These are phyloP conservation scores for Acaromyces ingoldii DNA, from an alignment of 1,284 basidiomycete genomes.

Conservation along the genomic window DNA sequence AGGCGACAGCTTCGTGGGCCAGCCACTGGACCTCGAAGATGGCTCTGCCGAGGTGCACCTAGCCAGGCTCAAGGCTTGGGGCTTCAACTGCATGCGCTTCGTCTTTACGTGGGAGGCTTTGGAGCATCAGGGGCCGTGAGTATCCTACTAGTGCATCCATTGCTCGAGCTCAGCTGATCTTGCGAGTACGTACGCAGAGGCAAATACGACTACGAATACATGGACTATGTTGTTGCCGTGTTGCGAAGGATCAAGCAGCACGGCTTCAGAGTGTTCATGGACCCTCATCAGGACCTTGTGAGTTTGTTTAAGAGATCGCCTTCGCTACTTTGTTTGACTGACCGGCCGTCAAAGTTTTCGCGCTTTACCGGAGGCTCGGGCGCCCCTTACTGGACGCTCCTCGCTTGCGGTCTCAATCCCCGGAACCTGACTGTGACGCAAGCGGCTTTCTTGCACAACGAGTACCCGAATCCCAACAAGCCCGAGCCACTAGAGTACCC, in stretches of 20 bases:
- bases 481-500: slow-evolving; percentile 72
- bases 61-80: slow-evolving; percentile 79
- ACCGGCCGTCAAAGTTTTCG: slow-evolving; percentile 72
- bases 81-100: slow-evolving; percentile 88
- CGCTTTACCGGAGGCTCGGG: slow-evolving; percentile 94
- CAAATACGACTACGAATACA: slow-evolving; percentile 83
- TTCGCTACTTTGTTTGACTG: too few species aligned
- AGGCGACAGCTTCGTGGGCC: slow-evolving; percentile 66
- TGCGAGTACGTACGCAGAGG: slow-evolving; percentile 58
- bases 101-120: slow-evolving; percentile 91
- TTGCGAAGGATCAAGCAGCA: slow-evolving; percentile 85
- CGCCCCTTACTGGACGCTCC: slow-evolving; percentile 89
- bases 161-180: background rate
- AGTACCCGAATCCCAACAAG: slow-evolving; percentile 66
- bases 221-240: slow-evolving; percentile 83
- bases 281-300: slow-evolving; percentile 93
- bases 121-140: slow-evolving; percentile 89
- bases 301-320: too few species aligned
- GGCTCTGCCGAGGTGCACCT: slow-evolving; percentile 84
- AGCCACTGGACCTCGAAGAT: slow-evolving; percentile 71
- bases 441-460: slow-evolving; percentile 78
- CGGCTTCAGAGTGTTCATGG: slow-evolving; percentile 90
- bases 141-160: slow-evolving; percentile 31
- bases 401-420: slow-evolving; percentile 86
- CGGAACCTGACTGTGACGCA: slow-evolving; percentile 76